Evolutionary conservation across 371 early-diverging fungal genomes (phyloP).

Genomic region (Saksenaea oblongispora): DNA sequence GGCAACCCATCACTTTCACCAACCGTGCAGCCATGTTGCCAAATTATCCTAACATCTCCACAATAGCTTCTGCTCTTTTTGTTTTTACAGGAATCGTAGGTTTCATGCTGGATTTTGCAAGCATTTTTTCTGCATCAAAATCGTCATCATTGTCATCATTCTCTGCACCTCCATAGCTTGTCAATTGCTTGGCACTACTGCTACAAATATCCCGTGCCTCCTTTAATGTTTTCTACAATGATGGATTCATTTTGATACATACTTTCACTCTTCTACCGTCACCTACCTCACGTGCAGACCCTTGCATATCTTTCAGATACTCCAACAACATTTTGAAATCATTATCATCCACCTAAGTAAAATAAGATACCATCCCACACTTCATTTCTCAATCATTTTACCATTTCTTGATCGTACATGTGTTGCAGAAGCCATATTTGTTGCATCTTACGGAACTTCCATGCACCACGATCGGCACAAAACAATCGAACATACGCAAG

Average conservation of each 20-base stretch:
- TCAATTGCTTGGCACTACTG: constrained; percentile 19
- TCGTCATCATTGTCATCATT: constrained; percentile 33
- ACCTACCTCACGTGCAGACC: constrained; percentile 41
- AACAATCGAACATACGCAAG: constrained; percentile 37
- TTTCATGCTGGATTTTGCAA: constrained; percentile 22
- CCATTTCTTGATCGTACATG: constrained; percentile 44
- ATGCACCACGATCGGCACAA: constrained; percentile 28
- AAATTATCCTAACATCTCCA: constrained; percentile 10
- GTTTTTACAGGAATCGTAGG: constrained; percentile 7
- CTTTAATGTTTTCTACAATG: constrained; percentile 26
- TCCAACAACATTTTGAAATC: constrained; percentile 39
- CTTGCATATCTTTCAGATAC: constrained; percentile 44
- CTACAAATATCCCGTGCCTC: constrained; percentile 32
- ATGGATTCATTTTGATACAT: constrained; percentile 3
- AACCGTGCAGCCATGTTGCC: background rate
- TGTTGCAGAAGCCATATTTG: constrained; percentile 65
- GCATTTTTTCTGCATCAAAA: constrained; percentile 47
- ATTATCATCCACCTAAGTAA: constrained; percentile 18
- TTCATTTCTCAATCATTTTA: background rate
- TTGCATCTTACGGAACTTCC: constrained; percentile 68
- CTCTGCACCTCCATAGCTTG: constrained; percentile 18
- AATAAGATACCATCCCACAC: background rate
- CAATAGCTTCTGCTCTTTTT: constrained; percentile 33
- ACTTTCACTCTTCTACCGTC: background rate
- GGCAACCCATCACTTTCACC: background rate